Percentiles rank a stretch among this genome's conserved stretches.
phyloP scores from a whole-genome alignment of 192 early-diverging fungal genomes.

The Linnemannia elongata region DNA sequence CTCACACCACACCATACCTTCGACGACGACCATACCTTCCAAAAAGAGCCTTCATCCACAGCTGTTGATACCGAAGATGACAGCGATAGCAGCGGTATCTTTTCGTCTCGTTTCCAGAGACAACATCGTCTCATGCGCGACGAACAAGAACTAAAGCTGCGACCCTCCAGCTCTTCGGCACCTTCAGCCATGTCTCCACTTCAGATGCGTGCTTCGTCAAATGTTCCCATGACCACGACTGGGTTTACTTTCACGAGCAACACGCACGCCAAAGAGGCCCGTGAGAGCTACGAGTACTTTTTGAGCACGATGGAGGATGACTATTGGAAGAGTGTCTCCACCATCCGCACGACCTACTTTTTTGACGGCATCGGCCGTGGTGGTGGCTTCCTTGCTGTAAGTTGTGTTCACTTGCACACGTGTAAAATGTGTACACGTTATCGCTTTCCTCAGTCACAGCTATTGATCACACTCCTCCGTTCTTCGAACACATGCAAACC shows the following conservation, averaged over 20 bases:
- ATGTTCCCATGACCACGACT: background rate
- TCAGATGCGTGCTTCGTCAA: background rate
- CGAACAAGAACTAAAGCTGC: background rate
- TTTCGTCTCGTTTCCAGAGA: conserved; percentile 26
- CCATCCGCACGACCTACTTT: conserved; percentile 52
- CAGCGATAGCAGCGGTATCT: conserved; percentile 8
- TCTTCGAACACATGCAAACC: background rate
- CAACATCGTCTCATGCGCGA: background rate
- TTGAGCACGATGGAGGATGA: conserved; percentile 43
- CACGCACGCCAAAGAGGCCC: conserved; percentile 12
- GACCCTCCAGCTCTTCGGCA: conserved; percentile 24
- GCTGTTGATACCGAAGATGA: background rate
- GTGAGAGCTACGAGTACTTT: conserved; percentile 48
- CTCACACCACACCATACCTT: conserved; percentile 11
- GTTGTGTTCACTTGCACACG: background rate
- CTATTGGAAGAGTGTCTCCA: conserved; percentile 54
- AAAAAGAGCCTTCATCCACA: background rate
- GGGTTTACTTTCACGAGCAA: conserved; percentile 53
- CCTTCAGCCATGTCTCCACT: conserved; percentile 42
- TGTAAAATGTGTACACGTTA: background rate
- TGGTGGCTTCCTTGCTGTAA: conserved; percentile 50
- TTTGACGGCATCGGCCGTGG: conserved; percentile 58
- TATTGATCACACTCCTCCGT: background rate
- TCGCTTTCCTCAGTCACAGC: background rate
- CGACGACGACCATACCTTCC: background rate